Conservation (phyloP, 306 rosid genomes). For the Ormosia semicastrata region DNA sequence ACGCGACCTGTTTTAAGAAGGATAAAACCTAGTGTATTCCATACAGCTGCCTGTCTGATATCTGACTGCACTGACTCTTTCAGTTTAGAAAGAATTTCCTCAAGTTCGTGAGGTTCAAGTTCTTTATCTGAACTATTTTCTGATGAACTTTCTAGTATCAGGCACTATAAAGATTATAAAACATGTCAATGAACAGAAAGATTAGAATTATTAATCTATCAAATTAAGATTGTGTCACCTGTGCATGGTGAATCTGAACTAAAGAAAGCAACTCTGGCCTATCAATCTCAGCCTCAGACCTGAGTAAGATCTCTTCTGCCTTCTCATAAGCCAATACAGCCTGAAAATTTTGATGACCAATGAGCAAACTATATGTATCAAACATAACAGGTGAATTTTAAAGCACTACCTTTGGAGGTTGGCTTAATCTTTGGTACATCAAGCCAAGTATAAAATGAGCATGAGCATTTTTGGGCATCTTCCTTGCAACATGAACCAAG, state of each 20-base stretch:
- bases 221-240: conserved; percentile 54
- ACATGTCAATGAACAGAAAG: conserved; percentile 38
- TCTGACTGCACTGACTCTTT: conserved; percentile 75
- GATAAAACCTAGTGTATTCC: conserved; percentile 90
- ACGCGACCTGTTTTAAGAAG: conserved; percentile 84
- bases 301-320: conserved; percentile 81
- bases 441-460: conserved; percentile 94
- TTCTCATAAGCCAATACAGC: conserved; percentile 84
- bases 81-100: conserved; percentile 71
- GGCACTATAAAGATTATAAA: conserved; percentile 64
- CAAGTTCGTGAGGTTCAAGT: conserved; percentile 81
- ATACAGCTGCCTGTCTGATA: conserved; percentile 85
- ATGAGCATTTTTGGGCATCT: conserved; percentile 98
- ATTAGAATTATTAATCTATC: conserved; percentile 24
- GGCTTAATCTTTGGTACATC: conserved; percentile 95
- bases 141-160: conserved; percentile 71
- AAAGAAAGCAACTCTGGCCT: conserved; percentile 84
- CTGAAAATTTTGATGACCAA: conserved; percentile 37
- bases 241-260: conserved; percentile 95
- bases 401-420: conserved; percentile 74
- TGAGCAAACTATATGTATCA: not conserved
- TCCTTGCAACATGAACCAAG: conserved; percentile 91
- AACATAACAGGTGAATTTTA: conserved; percentile 6
- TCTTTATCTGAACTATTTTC: conserved; percentile 76
- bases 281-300: conserved; percentile 71